Evolutionary conservation across 2,329 filamentous ascomycete species (phyloP), one percentile per base, ranked within the genome.

Genomic region (Apiospora saccharicola): DNA sequence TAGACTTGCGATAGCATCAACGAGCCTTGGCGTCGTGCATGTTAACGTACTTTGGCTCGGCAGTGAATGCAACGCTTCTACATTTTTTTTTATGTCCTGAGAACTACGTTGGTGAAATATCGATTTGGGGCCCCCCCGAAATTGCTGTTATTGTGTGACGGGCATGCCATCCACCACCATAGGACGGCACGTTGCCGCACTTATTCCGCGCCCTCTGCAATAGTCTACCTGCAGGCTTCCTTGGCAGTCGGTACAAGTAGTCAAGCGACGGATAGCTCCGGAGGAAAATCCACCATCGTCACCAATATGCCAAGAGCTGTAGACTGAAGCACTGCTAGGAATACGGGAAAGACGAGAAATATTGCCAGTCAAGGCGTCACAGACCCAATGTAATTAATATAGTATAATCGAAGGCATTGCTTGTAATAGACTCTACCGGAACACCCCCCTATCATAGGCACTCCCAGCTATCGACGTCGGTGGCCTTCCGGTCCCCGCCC

Each of bases 381-480:
- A 19, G 30, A 34, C 30, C 19, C n/a, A 24, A 34, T 34, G 19
- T 41, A 41, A 8, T 7, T 41, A 10, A 41, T 41, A 10, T 10
- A 41, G 37, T 41, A 1, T 41, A 41, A 10, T 41, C 7, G 10
- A 41, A 37, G 10, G 37, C 37, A 7, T 41, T 41, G 37, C 37
- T 41, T 10, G 37, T 41, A 41, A n/a, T 53, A 26, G 49, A 51
- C 8, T 53, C 12, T 53, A 53, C n/a, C 49, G 7, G 49, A 53
- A 53, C 5, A 53, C 26, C 49, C 13, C 24, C 24, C n/a, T 61
- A 37, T 34, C 41, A 68, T 34, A 44, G 19, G 71, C 80, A 82
- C 6, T 77, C 67, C 81, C 81, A 83, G 68, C 75, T 79, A 26
- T 78, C 76, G 0, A 78, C 73, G 16, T 72, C 69, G 7, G 76